A percentile compares a stretch with the other conserved stretches of the same genome.
Evolutionary conservation across 73 alveolate species (phyloP).

Genomic region (Blepharisma japonicum): DNA sequence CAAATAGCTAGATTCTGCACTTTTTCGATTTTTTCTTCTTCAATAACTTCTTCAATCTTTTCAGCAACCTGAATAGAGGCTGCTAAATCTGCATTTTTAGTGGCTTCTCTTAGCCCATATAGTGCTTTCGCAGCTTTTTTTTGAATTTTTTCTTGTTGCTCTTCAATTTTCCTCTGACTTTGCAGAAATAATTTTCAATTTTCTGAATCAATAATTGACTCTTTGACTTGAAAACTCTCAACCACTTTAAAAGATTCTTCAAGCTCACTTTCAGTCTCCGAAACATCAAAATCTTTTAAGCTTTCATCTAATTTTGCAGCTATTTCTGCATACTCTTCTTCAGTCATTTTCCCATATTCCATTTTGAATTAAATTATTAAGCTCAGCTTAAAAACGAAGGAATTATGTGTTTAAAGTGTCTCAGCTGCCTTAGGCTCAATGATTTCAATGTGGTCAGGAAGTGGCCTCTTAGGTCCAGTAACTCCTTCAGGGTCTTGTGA

Average conservation of each 20-base stretch:
- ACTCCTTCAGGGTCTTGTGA: slow-evolving; percentile 64
- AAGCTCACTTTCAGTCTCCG: not conserved
- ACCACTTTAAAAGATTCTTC: not conserved
- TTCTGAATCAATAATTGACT: slow-evolving; percentile 1
- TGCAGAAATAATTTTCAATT: not conserved
- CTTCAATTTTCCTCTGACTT: not conserved
- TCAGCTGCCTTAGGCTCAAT: slow-evolving; percentile 58
- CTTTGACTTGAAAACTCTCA: not conserved
- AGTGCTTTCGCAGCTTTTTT: not conserved
- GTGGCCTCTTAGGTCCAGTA: slow-evolving; percentile 51
- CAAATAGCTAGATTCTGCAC: not conserved
- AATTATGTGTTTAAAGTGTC: too few species aligned
- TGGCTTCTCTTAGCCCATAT: not conserved
- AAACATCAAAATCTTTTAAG: not conserved
- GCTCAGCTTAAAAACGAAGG: too few species aligned
- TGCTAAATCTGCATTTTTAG: not conserved
- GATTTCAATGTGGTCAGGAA: slow-evolving; percentile 66
- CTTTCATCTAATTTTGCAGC: slow-evolving; percentile 18
- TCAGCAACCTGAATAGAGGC: not conserved
- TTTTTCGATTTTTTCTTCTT: not conserved
- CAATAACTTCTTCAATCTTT: slow-evolving; percentile 12
- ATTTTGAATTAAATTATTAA: too few species aligned
- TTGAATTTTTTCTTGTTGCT: not conserved
- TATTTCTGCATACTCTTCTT: slow-evolving; percentile 26
- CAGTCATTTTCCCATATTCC: not conserved